Percentiles rank a stretch among this genome's conserved stretches.
Conservation (phyloP, 306 rosid genomes). For the Medicago lupulina region DNA sequence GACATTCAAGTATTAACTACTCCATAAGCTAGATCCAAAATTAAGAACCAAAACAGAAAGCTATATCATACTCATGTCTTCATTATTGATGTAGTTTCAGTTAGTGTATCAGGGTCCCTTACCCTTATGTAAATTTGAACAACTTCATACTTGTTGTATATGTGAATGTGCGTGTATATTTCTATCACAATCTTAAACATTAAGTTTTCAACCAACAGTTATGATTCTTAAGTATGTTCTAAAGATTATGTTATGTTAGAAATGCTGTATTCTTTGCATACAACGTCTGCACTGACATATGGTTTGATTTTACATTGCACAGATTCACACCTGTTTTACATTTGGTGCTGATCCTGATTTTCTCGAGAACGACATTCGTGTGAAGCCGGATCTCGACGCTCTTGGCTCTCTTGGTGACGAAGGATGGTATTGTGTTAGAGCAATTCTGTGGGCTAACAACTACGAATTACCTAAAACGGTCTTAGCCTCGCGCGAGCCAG, state of each 20-base stretch:
- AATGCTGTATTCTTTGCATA: background rate
- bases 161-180: background rate
- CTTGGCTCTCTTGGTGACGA: slow-evolving; percentile 54
- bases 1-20: background rate
- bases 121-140: background rate
- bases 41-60: background rate
- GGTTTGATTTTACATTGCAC: slow-evolving; percentile 12
- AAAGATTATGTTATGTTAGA: background rate
- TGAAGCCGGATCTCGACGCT: slow-evolving; percentile 56
- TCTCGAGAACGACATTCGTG: slow-evolving; percentile 52
- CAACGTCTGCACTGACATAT: slow-evolving; percentile 25
- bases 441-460: slow-evolving; percentile 51
- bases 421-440: slow-evolving; percentile 59
- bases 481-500: slow-evolving; percentile 38
- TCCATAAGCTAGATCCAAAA: background rate
- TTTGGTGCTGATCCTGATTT: slow-evolving; percentile 44
- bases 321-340: slow-evolving; percentile 47
- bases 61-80: too few species aligned
- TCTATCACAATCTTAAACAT: background rate
- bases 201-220: background rate
- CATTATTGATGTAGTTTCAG: too few species aligned
- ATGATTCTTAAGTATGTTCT: background rate
- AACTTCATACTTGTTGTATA: background rate
- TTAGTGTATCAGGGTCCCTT: too few species aligned
- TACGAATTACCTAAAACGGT: slow-evolving; percentile 54